phyloP scores from a whole-genome alignment of 1,139 yeast genomes.

The Debaryomyces nepalensis region DNA sequence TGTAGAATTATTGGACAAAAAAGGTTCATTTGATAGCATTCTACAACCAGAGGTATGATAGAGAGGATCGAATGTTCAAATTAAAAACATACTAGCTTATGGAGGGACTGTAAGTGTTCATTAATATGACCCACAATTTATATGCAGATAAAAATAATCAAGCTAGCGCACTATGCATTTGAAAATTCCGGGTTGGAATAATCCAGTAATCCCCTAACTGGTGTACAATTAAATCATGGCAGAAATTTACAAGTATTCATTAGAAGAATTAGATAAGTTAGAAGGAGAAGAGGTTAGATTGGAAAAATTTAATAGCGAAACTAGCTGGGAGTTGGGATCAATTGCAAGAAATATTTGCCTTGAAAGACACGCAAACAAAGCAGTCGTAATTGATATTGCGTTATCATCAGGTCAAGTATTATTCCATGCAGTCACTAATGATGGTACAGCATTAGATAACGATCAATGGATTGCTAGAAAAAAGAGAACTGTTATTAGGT shows the following conservation, averaged over 20 bases:
- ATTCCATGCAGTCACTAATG: conserved; percentile 53
- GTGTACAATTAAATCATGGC: conserved; percentile 9
- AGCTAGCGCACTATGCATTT: neutral
- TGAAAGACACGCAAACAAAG: conserved; percentile 24
- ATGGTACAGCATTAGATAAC: conserved; percentile 54
- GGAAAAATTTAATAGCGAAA: conserved; percentile 30
- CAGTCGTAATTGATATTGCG: conserved; percentile 58
- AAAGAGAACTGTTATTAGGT: conserved; percentile 54
- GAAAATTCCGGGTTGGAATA: neutral
- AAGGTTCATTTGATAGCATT: no score
- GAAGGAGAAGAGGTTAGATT: conserved; percentile 27
- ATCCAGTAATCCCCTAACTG: no score
- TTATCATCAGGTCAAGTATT: conserved; percentile 53
- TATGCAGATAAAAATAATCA: no score
- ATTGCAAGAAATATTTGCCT: conserved; percentile 35
- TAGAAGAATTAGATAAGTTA: conserved; percentile 21
- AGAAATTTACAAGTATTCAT: conserved; percentile 20
- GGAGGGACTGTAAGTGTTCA: no score
- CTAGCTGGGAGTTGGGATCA: conserved; percentile 45
- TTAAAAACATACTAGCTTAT: no score
- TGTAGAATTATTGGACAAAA: no score
- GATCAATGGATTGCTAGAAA: conserved; percentile 65
- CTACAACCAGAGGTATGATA: no score
- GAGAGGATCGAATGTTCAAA: no score
- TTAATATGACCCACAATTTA: no score